phyloP scores from a whole-genome alignment of 495 filamentous ascomycete species.

The Cudoniella acicularis region DNA sequence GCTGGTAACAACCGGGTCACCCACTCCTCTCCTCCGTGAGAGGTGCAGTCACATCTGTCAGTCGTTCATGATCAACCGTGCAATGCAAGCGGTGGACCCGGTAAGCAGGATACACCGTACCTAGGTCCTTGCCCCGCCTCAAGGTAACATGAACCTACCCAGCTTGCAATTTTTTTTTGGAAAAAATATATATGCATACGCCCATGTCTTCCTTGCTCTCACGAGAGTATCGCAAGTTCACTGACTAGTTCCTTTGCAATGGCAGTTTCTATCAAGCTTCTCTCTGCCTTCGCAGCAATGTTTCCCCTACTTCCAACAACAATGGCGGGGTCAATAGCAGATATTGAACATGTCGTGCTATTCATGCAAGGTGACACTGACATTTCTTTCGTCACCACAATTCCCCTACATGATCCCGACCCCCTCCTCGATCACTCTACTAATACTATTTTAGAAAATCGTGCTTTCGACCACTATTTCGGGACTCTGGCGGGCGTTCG shows the following conservation, averaged over 20 bases:
- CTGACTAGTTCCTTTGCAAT: slow-evolving; percentile 6
- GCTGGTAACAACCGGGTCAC: no score
- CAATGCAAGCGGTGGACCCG: no score
- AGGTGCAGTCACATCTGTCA: no score
- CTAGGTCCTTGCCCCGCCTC: no score
- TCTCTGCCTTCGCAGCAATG: slow-evolving; percentile 21
- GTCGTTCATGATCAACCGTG: no score
- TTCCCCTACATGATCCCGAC: no score
- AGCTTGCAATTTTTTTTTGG: no score
- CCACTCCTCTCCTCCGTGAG: no score
- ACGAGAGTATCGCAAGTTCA: background rate
- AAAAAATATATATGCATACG: background rate
- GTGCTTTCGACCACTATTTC: slow-evolving; percentile 43
- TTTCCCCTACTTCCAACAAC: slow-evolving; percentile 25
- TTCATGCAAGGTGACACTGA: slow-evolving; percentile 54
- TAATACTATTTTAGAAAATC: slow-evolving; percentile 19
- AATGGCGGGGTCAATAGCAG: slow-evolving; percentile 39
- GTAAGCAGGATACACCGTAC: no score
- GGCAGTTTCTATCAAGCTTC: slow-evolving; percentile 17
- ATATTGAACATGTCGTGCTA: slow-evolving; percentile 55
- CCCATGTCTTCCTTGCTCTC: background rate
- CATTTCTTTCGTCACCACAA: background rate
- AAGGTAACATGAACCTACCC: no score
- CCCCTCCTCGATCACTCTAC: no score
- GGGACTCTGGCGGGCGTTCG: slow-evolving; percentile 54